These are phyloP conservation scores for Wickerhamomyces sp. DNA, from an alignment of 1,139 yeast genomes.

Conservation along the genomic window DNA sequence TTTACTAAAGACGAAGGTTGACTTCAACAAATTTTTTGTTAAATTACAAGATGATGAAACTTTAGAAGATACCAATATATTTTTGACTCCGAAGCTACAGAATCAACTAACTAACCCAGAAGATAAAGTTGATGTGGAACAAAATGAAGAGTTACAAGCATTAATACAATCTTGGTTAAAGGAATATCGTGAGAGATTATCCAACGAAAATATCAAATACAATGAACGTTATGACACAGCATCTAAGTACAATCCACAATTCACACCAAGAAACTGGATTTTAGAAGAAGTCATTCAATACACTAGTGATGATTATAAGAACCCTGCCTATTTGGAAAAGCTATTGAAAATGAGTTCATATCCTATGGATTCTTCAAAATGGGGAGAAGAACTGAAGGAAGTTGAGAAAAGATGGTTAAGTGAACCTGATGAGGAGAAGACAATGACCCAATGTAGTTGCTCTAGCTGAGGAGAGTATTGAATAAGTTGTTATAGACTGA, in stretches of 20 bases:
- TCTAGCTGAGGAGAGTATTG: slow-evolving; percentile 39
- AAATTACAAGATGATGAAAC: slow-evolving; percentile 44
- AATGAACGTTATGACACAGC: slow-evolving; percentile 39
- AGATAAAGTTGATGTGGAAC: slow-evolving; percentile 25
- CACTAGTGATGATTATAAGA: slow-evolving; percentile 27
- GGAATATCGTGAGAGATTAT: slow-evolving; percentile 36
- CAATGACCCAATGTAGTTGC: slow-evolving; percentile 65
- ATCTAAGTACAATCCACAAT: slow-evolving; percentile 60
- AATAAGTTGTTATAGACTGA: background rate
- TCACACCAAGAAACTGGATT: slow-evolving; percentile 84
- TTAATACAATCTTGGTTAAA: slow-evolving; percentile 35
- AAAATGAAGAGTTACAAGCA: slow-evolving; percentile 27
- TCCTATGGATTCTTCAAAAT: slow-evolving; percentile 53
- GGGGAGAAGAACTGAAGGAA: slow-evolving; percentile 64
- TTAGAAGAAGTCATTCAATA: slow-evolving; percentile 72
- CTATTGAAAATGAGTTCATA: slow-evolving; percentile 57
- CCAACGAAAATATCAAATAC: slow-evolving; percentile 32
- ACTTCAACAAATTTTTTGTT: slow-evolving; percentile 76
- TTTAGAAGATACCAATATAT: slow-evolving; percentile 29
- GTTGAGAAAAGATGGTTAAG: slow-evolving; percentile 53
- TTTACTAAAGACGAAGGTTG: slow-evolving; percentile 59
- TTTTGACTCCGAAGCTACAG: slow-evolving; percentile 30
- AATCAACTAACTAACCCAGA: slow-evolving; percentile 17
- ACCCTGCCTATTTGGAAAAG: slow-evolving; percentile 42
- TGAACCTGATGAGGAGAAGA: slow-evolving; percentile 37